These are phyloP conservation scores for Waltiozyma sp. DNA, from an alignment of 1,139 yeast genomes.

Conservation along the genomic window DNA sequence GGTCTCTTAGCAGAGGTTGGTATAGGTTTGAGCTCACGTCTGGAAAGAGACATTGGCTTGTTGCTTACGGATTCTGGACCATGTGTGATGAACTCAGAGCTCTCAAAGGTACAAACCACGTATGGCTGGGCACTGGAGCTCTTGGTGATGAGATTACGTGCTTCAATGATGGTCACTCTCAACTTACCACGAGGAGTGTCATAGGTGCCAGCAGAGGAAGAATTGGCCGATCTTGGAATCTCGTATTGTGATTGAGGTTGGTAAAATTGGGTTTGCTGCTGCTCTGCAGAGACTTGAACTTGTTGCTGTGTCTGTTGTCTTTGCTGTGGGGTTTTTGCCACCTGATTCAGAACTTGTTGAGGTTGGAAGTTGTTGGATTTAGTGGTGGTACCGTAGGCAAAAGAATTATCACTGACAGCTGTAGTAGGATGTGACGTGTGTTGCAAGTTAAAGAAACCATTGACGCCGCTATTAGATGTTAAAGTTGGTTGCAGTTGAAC, in stretches of 20 bases:
- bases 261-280: slow-evolving; percentile 3
- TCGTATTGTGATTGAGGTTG: not conserved
- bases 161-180: slow-evolving; percentile 71
- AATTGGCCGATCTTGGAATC: slow-evolving; percentile 1
- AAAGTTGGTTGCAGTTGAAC: slow-evolving; percentile 2
- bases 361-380: slow-evolving; percentile 27
- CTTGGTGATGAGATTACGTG: slow-evolving; percentile 50
- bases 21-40: slow-evolving; percentile 9
- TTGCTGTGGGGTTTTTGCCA: slow-evolving; percentile 12
- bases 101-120: slow-evolving; percentile 88
- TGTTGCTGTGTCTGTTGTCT: slow-evolving; percentile 3
- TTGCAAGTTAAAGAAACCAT: slow-evolving; percentile 21
- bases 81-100: slow-evolving; percentile 79
- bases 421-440: slow-evolving; percentile 49
- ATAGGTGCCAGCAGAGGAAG: slow-evolving; percentile 3
- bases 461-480: slow-evolving; percentile 4
- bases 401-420: slow-evolving; percentile 48
- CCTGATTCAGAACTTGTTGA: slow-evolving; percentile 23
- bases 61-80: slow-evolving; percentile 61
- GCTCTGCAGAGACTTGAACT: too few relatives aligned
- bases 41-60: slow-evolving; percentile 15
- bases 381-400: slow-evolving; percentile 62
- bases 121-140: slow-evolving; percentile 60
- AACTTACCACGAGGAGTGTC: slow-evolving; percentile 63
- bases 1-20: slow-evolving; percentile 27